Percentiles rank a stretch among this genome's conserved stretches.
These are phyloP conservation scores for Capsicum baccatum DNA, from an alignment of 257 asterid genomes.

Conservation along the genomic window DNA sequence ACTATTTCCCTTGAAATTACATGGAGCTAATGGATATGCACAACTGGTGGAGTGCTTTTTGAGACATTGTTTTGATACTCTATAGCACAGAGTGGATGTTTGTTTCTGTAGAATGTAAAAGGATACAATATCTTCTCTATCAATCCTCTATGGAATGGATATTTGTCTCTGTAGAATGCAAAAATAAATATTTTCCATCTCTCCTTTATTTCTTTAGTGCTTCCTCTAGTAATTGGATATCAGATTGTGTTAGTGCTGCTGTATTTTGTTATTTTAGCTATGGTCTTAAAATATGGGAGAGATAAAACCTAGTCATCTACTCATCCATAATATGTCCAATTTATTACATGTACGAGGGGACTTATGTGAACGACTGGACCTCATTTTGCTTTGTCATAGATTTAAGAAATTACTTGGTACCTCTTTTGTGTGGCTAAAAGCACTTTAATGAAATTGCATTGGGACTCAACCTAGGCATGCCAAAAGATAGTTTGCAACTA, in stretches of 20 bases:
- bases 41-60: not conserved
- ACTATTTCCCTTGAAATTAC: not conserved
- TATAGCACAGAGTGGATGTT: not conserved
- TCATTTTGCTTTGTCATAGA: not conserved
- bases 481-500: not conserved
- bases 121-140: not conserved
- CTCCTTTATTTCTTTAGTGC: conserved; percentile 12
- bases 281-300: not conserved
- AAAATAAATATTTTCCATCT: not conserved
- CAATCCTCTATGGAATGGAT: not conserved
- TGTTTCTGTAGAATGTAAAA: not conserved
- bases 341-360: not conserved
- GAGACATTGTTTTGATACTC: not conserved
- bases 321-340: conserved; percentile 1
- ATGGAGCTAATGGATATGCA: conserved; percentile 24
- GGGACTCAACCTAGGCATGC: not conserved
- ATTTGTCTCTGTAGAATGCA: conserved; percentile 4
- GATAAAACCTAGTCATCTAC: not conserved
- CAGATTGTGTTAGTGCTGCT: not conserved
- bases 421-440: not conserved
- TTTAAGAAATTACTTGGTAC: not conserved
- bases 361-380: not conserved
- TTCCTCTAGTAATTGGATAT: not conserved
- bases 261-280: not conserved
- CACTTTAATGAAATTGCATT: not conserved